Base-by-base conservation (phyloP, 129 eudicot genomes). In the Dittrichia graveolens region DNA sequence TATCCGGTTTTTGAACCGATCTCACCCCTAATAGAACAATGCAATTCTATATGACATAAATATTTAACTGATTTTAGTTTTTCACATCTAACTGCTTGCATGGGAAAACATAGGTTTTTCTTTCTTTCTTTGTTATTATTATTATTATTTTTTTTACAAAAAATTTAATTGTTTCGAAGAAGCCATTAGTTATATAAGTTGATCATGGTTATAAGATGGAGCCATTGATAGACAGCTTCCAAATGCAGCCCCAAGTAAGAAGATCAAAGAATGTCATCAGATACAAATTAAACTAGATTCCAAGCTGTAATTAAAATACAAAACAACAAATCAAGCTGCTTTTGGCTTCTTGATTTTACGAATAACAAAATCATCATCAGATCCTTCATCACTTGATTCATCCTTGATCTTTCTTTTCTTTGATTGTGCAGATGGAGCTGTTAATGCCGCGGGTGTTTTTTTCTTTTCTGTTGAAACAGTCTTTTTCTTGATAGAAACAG, bases 331-430 rank as follows among this genome's bases (percentile, higher is more conserved):
- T 69, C 73, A 86, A 42, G 81, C 74, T 18, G 53, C 84, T 77
- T 80, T 88, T 18, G 59, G 81, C 77, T 80, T 91, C 82, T 91
- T 91, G 41, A 81, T 52, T 74, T 45, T 85, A 65, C 39, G 71
- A 65, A 71, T 40, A 59, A 75, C 85, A 71, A 83, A 82, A 69
- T 92, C 96, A 76, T 88, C 89, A 63, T 88, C 97, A 5, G 84
- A 72, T 18, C 47, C 86, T 6, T 80, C 74, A 16, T 78, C 92
- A n/a, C 72, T 76, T 53, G 81, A 73, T 12, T 53, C 77, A 24
- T 82, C 86, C 4, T 42, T 62, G 54, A 41, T 69, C 87, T 86
- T 86, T 39, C 85, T 80, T 66, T 84, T 91, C 83, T 84, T 85
- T 12, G 85, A 18, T 64, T 76, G 85, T 64, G 75, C 77, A 37